Conservation (phyloP, 2,329 filamentous ascomycete species). For the Endoconidiophora laricicola region DNA sequence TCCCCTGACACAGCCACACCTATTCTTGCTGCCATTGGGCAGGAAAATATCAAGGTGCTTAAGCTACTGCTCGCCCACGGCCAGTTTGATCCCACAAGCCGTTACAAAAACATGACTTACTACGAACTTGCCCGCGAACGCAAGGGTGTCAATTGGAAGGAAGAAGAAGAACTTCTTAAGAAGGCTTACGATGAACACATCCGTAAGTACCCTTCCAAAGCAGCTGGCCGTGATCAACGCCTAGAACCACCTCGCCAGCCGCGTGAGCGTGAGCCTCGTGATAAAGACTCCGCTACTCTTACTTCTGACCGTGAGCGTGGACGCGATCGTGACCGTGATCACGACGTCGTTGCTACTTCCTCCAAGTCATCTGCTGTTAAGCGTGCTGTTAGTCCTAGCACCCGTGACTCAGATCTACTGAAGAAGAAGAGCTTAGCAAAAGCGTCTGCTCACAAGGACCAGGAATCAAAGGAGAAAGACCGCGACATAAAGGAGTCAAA, state of each 20-base stretch:
- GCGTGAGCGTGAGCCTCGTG: conserved; percentile 19
- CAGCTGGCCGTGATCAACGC: conserved; percentile 9
- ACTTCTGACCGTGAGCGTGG: conserved; percentile 24
- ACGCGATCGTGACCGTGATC: conserved; percentile 20
- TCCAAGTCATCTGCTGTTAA: conserved; percentile 21
- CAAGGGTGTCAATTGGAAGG: conserved; percentile 75
- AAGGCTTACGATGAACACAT: conserved; percentile 52
- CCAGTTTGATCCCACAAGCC: conserved; percentile 65
- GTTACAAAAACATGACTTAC: conserved; percentile 64
- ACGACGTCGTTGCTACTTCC: conserved; percentile 13
- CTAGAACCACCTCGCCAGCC: conserved; percentile 14
- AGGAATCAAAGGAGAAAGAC: conserved; percentile 26
- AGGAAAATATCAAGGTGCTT: conserved; percentile 72
- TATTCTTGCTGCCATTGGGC: conserved; percentile 85
- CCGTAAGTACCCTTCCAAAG: conserved; percentile 31
- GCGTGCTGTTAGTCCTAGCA: conserved; percentile 4
- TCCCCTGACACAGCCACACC: conserved; percentile 67
- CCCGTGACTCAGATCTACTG: conserved; percentile 2
- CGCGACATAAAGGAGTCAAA: conserved; percentile 17
- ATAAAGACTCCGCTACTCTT: background rate
- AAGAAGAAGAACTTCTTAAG: conserved; percentile 70
- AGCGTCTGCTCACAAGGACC: conserved; percentile 26
- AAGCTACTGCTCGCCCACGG: conserved; percentile 61
- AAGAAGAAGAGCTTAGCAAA: conserved; percentile 25
- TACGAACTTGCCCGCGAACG: conserved; percentile 72